Conservation (phyloP, 257 asterid genomes). For the Solanum dulcamara region DNA sequence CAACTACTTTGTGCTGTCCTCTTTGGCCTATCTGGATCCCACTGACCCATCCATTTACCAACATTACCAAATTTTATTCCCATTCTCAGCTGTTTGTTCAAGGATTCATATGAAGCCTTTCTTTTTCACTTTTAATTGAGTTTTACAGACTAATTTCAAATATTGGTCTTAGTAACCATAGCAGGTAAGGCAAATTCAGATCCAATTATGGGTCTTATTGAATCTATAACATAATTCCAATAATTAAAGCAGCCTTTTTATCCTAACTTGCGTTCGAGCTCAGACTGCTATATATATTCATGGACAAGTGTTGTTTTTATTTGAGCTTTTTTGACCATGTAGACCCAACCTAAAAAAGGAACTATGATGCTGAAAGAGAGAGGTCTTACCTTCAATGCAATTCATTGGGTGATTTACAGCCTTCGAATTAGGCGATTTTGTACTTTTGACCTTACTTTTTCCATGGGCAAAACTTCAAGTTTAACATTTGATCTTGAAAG, state of each 20-base stretch:
- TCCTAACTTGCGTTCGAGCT: neutral
- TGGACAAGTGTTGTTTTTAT: neutral
- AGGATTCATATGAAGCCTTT: neutral
- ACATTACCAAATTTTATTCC: neutral
- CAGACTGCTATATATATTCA: neutral
- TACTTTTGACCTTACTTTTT: neutral
- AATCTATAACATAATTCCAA: neutral
- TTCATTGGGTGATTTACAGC: neutral
- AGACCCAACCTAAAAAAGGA: neutral
- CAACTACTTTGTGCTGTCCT: neutral
- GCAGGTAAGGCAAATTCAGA: neutral
- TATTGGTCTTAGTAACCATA: neutral
- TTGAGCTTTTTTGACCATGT: neutral
- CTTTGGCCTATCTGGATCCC: neutral
- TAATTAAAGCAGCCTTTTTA: neutral
- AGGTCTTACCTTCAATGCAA: neutral
- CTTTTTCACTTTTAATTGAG: neutral
- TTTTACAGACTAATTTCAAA: neutral
- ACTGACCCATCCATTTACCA: neutral
- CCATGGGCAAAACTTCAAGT: neutral
- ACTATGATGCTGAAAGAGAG: neutral
- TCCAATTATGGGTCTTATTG: neutral
- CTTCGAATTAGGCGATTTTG: neutral
- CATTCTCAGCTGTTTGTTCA: neutral
- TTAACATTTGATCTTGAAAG: neutral